These are phyloP conservation scores for Epichloe hybrida DNA, from an alignment of 2,329 filamentous ascomycete genomes.

Conservation along the genomic window DNA sequence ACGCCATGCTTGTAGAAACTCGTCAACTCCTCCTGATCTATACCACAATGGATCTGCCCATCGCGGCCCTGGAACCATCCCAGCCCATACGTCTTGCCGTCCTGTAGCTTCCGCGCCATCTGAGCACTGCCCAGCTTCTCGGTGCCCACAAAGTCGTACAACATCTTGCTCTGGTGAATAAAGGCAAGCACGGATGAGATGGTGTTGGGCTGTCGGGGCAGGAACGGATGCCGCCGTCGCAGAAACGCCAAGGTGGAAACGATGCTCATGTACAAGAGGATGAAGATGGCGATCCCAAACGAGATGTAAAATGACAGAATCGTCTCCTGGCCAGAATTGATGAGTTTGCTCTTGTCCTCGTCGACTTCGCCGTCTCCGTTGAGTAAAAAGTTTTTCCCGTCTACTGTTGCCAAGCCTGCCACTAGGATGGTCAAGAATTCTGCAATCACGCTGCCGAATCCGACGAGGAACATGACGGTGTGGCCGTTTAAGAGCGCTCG, in stretches of 20 bases:
- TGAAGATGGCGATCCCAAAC: constrained; percentile 45
- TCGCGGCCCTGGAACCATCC: constrained; percentile 68
- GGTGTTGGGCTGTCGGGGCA: constrained; percentile 66
- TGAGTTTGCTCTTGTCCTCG: constrained; percentile 11
- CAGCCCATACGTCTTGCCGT: constrained; percentile 53
- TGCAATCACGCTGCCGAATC: constrained; percentile 56
- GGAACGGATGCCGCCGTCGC: constrained; percentile 52
- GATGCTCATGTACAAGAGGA: constrained; percentile 50
- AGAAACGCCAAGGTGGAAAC: constrained; percentile 47
- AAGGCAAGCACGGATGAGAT: constrained; percentile 65
- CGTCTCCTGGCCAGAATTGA: constrained; percentile 46
- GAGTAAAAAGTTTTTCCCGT: constrained; percentile 45
- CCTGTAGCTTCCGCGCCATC: constrained; percentile 48
- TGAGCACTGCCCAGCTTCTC: constrained; percentile 45
- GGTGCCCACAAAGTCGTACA: constrained; percentile 61
- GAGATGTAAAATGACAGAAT: constrained; percentile 52
- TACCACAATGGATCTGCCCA: constrained; percentile 58
- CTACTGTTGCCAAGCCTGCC: constrained; percentile 50
- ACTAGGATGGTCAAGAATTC: constrained; percentile 61
- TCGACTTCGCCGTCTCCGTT: constrained; percentile 7
- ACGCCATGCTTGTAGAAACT: constrained; percentile 52
- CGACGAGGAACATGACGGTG: constrained; percentile 52
- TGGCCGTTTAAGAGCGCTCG: constrained; percentile 50
- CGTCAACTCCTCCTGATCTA: constrained; percentile 62
- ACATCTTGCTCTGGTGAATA: constrained; percentile 70